Evolutionary conservation across 2,329 filamentous ascomycete species (phyloP), one percentile per base, ranked within the genome.

Genomic region (Cercospora brassicicola): DNA sequence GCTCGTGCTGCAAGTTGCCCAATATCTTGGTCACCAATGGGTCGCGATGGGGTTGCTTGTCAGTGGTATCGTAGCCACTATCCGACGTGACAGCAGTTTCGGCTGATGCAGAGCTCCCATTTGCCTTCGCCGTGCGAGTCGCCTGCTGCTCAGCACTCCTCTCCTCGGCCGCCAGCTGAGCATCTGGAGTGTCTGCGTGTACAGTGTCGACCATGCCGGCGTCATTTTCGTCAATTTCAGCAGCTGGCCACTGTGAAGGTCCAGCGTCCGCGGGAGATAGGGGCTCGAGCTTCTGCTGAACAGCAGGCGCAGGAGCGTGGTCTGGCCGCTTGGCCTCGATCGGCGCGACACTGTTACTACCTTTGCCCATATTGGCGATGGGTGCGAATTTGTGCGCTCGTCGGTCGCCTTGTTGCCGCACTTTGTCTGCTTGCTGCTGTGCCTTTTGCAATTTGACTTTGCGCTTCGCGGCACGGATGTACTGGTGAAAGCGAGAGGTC

Each of bases 381-480:
- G 23, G 18, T n/a, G 39, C 30, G 42, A 53, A 30, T 20, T 61
- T 55, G 28, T 66, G 59, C 18, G 57, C 55, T 20, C 60, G 60
- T 30, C 45, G 60, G 15, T 55, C 60, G 10, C 48, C 48, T 26
- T 57, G 36, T 42, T 51, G 45, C 4, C 45, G 45, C 10, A 51
- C 20, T 9, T 36, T 30, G 5, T 36, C 48, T 30, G 23, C 4
- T 20, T 62, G n/a, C 20, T 56, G 53, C n/a, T 59, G 57, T 78
- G 69, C 39, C 13, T 59, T 59, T 36, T 55, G 51, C 39, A 56
- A 36, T 59, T 63, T 68, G 66, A 80, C 70, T 55, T 76, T 74
- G 67, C 79, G 81, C 72, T 81, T 82, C 39, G 78, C 78, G 13
- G 66, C 67, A 45, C 78, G 81, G 63, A 83, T 79, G 62, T 77